Evolutionary conservation across 257 asterid species (phyloP), one percentile per base, ranked within the genome.

Genomic region (Rehmannia glutinosa): DNA sequence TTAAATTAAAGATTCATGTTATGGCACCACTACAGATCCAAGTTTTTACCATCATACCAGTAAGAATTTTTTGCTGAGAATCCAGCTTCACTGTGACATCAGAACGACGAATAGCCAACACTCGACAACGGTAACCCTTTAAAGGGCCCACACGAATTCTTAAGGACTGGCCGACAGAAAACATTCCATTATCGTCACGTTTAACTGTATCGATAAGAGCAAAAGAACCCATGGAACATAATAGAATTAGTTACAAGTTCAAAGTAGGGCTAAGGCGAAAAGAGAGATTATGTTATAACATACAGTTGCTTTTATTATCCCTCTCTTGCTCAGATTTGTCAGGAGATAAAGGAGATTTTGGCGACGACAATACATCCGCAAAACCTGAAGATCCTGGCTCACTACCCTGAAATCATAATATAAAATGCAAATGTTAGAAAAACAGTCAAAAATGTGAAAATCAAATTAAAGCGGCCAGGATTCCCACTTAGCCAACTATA

Each of bases 1-100:
- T 72, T 52, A 71, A 62, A 65, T 57, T 50, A 74, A 64, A 62
- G 21, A 33, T 13, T 41, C 57, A 36, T 6, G 32, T 35, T 24
- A 42, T 13, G 38, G 36, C 10, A 38, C 56, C 11, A 49, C 43
- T 53, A 73, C 5, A 7, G 36, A 67, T 50, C 45, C 25, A 77
- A 42, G 69, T 33, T 19, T 30, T 6, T 41, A 42, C 2, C 62
- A 63, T 62, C 79, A 62, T 70, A 91, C 99, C 97, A 69, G 95
- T 87, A 47, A 94, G 86, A 77, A 94, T 89, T 75, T 78, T 91
- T 60, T 91, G 97, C 95, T 87, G 85, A 42, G 99, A 94, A 78
- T 91, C 99, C 73, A 94, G 86, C 85, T 88, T 91, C 75, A 94
- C 99, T 17, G 98, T 91, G 54, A 91, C 84, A 70, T 88, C 97